A percentile compares a stretch with the other conserved stretches of the same genome.
These are phyloP conservation scores for Malassezia globosa DNA, from an alignment of 1,284 basidiomycete species.

Conservation along the genomic window DNA sequence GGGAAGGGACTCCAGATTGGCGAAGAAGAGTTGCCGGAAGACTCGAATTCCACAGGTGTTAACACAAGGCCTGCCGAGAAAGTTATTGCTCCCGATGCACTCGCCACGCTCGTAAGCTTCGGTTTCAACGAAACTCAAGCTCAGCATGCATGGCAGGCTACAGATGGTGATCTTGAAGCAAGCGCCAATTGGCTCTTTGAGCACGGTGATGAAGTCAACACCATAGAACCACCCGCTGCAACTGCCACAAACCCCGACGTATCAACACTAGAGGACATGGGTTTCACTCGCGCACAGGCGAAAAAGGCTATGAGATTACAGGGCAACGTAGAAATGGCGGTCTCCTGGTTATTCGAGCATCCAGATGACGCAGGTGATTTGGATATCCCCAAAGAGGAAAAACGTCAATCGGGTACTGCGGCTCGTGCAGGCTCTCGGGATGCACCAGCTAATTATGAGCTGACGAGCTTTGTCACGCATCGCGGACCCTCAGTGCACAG, in stretches of 20 bases:
- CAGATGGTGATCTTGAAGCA: slow-evolving; percentile 62
- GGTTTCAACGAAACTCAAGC: slow-evolving; percentile 40
- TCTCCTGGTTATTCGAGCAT: slow-evolving; percentile 96
- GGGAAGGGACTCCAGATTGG: slow-evolving; percentile 63
- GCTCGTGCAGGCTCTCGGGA: not conserved
- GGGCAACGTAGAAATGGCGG: slow-evolving; percentile 69
- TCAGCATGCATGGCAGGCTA: slow-evolving; percentile 63
- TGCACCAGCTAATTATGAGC: slow-evolving; percentile 2
- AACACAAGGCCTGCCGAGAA: slow-evolving; percentile 11
- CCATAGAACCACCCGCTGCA: slow-evolving; percentile 64
- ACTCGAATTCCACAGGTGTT: too few relatives aligned
- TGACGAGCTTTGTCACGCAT: slow-evolving; percentile 17
- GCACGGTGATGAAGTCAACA: slow-evolving; percentile 89
- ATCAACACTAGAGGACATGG: slow-evolving; percentile 74
- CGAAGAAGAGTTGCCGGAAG: slow-evolving; percentile 64
- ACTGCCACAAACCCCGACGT: slow-evolving; percentile 39
- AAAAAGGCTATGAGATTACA: slow-evolving; percentile 77
- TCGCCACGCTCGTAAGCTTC: slow-evolving; percentile 37
- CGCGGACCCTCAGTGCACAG: slow-evolving; percentile 20
- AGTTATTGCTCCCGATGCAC: slow-evolving; percentile 27
- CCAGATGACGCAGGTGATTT: slow-evolving; percentile 68
- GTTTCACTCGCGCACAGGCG: slow-evolving; percentile 73
- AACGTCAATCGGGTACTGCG: not conserved
- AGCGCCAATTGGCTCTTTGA: slow-evolving; percentile 92
- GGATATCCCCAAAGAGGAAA: not conserved